phyloP scores from a whole-genome alignment of 73 alveolate species.

The Vitrella brassicaformis region DNA sequence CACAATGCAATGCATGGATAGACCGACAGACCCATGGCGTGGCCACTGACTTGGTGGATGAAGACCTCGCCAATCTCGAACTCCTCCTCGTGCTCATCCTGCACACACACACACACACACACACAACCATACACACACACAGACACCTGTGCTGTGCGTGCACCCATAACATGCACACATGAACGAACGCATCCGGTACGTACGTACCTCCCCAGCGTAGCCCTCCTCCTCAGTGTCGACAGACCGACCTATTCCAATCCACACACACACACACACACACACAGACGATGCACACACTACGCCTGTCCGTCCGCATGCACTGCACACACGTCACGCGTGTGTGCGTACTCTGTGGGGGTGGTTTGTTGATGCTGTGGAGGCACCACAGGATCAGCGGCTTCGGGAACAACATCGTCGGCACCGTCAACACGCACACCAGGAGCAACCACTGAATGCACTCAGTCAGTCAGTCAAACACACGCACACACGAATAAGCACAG shows the following conservation, averaged over 20 bases:
- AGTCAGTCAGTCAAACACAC: too few species aligned
- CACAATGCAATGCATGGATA: too few species aligned
- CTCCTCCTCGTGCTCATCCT: slow-evolving; percentile 13
- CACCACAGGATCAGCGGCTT: slow-evolving; percentile 24
- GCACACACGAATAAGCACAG: too few species aligned
- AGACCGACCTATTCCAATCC: too few species aligned
- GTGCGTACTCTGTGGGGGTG: too few species aligned
- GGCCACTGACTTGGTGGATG: slow-evolving; percentile 37
- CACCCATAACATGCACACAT: background rate
- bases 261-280: too few species aligned
- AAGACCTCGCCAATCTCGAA: slow-evolving; percentile 16
- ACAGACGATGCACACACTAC: too few species aligned
- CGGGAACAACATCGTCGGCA: slow-evolving; percentile 31
- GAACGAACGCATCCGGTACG: background rate
- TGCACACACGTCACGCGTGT: too few species aligned
- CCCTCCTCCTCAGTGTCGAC: slow-evolving; percentile 13
- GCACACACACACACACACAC: background rate
- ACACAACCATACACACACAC: background rate
- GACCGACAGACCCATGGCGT: too few species aligned
- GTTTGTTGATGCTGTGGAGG: slow-evolving; percentile 24
- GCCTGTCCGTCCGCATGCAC: too few species aligned
- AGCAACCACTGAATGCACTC: background rate
- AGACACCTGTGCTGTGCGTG: background rate
- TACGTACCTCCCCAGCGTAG: background rate
- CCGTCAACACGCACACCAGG: background rate